A percentile compares a stretch with the other conserved stretches of the same genome.
Evolutionary conservation across 1,139 yeast genomes (phyloP).

Genomic region (Yamadazyma pseudoaaseri): DNA sequence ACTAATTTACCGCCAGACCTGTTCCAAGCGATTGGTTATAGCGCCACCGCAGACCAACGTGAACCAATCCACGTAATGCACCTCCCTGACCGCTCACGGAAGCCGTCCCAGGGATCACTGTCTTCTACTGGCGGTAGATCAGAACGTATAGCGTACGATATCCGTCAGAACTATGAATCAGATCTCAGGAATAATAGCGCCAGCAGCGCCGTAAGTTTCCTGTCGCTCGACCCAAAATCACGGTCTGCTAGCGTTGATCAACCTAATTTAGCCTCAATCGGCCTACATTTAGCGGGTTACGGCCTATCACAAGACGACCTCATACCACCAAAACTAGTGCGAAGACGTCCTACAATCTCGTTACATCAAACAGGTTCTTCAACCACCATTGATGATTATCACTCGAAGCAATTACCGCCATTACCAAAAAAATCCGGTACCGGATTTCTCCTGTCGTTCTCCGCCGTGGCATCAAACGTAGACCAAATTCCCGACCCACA

Average conservation of each 20-base stretch:
- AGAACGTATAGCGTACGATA: neutral
- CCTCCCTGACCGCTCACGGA: conserved; percentile 22
- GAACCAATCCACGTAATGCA: conserved; percentile 33
- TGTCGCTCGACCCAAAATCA: conserved; percentile 31
- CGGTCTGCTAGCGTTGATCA: conserved; percentile 12
- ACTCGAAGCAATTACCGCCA: conserved; percentile 9
- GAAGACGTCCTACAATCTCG: conserved; percentile 5
- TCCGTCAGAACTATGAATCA: no score
- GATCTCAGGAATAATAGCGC: no score
- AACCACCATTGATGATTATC: conserved; percentile 14
- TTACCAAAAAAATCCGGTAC: conserved; percentile 2
- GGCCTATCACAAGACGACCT: conserved; percentile 29
- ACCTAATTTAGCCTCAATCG: conserved; percentile 11
- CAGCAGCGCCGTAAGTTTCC: conserved; percentile 20
- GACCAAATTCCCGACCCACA: conserved; percentile 36
- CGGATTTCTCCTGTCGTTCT: conserved; percentile 28
- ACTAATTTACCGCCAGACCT: neutral
- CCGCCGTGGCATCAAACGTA: conserved; percentile 29
- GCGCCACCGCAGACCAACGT: no score
- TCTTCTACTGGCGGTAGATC: conserved; percentile 8
- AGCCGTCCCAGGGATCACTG: conserved; percentile 17
- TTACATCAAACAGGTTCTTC: conserved; percentile 15
- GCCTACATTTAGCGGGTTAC: conserved; percentile 15
- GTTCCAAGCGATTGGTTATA: conserved; percentile 39
- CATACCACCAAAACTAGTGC: conserved; percentile 15